phyloP scores from a whole-genome alignment of 805 yeast genomes.

The Metschnikowia santaceciliae region DNA sequence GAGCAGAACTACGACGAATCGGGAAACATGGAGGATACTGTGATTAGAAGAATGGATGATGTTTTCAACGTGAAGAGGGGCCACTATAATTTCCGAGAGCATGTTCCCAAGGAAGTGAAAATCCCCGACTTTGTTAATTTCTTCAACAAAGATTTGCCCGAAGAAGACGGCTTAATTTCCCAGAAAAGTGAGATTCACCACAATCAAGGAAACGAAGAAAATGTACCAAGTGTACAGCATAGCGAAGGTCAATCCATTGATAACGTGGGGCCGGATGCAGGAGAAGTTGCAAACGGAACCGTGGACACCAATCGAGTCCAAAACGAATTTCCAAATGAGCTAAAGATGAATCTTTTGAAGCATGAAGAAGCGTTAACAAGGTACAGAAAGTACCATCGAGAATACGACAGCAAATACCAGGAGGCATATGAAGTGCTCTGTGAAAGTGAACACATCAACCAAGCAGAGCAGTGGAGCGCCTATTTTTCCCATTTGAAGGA shows the following conservation, averaged over 20 bases:
- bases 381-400: neutral
- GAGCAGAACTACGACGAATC: conserved; percentile 8
- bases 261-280: neutral
- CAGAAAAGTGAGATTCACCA: neutral
- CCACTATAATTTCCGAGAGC: conserved; percentile 1
- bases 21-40: conserved; percentile 12
- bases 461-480: neutral
- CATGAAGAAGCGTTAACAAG: neutral
- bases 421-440: neutral
- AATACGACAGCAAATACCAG: neutral
- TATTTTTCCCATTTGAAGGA: neutral
- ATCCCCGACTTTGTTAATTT: conserved; percentile 16
- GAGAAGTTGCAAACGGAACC: neutral
- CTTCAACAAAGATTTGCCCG: conserved; percentile 4
- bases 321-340: neutral
- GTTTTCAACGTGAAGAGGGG: neutral
- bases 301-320: neutral
- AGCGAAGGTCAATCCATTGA: neutral
- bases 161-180: neutral
- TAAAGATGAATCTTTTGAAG: neutral
- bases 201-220: neutral
- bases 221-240: neutral
- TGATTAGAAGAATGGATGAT: conserved; percentile 6
- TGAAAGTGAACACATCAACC: conserved; percentile 2
- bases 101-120: neutral